Evolutionary conservation across 805 yeast genomes (phyloP), one percentile per base, ranked within the genome.

Genomic region (Suhomyces kilbournensis): DNA sequence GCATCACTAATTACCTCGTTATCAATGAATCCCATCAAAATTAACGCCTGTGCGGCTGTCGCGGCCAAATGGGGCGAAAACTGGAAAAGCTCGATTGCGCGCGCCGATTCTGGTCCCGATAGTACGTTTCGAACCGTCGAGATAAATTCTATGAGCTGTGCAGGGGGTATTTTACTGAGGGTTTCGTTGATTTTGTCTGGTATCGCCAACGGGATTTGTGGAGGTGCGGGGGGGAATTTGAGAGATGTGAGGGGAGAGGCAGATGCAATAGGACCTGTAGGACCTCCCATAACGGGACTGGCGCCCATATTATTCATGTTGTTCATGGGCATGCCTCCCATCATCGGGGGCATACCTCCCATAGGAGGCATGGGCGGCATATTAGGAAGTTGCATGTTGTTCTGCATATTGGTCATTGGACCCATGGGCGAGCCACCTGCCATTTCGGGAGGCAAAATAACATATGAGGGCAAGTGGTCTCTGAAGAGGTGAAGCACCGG

Each of bases 11-110:
- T 82, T n/a, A 85, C 86, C 44, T 81, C 83, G 38, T 78, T 75
- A 63, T 86, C 88, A 20, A 88, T 81, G 43, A 88, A 76, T 0
- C 94, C 96, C 92, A 88, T 87, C 46, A 86, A 74, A 17, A 88
- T 69, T 55, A 88, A 71, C 2, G 91, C 88, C 64, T 88, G 94
- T 0, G 92, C 83, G 1, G 89, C 84, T 1, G 88, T 78, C 2
- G 82, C 71, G 3, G 91, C 86, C 42, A 87, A 69, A 46, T 82
- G 69, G 15, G 84, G 84, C 56, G 82, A 70, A 59, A 80, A 70
- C 51, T 73, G 75, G 59, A 83, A 73, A 52, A 86, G 73, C 53
- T 78, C 79, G 50, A 79, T 74, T 20, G 84, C 84, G 55, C 86
- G 66, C 34, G 66, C 60, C 35, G 81, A 74, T 52, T 78, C 76